Percentiles rank a stretch among this genome's conserved stretches.
phyloP scores from a whole-genome alignment of 140 eudicot genomes.

The Erigeron philadelphicus region DNA sequence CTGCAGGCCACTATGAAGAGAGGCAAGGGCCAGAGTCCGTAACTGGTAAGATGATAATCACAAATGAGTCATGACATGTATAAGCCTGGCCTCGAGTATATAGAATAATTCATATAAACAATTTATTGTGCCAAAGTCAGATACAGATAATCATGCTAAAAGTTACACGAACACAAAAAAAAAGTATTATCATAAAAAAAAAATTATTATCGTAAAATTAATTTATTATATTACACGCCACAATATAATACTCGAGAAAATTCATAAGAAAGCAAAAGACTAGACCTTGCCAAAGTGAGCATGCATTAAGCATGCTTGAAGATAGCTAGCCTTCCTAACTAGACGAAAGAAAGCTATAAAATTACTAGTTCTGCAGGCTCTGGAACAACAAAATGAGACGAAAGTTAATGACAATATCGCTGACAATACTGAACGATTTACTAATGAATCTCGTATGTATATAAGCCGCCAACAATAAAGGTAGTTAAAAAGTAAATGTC shows the following conservation, averaged over 20 bases:
- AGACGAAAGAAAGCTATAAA: conserved; percentile 86
- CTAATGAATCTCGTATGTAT: not conserved
- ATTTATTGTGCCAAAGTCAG: not conserved
- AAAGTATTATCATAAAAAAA: conserved; percentile 11
- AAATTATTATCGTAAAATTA: not conserved
- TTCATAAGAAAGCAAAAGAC: conserved; percentile 12
- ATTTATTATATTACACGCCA: not conserved
- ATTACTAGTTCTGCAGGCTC: conserved; percentile 91
- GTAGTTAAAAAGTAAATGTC: not conserved
- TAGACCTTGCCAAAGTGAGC: conserved; percentile 97
- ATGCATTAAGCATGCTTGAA: conserved; percentile 97
- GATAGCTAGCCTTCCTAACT: conserved; percentile 73
- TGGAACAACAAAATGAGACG: conserved; percentile 36
- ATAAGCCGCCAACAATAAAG: not conserved
- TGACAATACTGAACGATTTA: not conserved
- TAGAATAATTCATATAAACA: not conserved
- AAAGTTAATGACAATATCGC: conserved; percentile 10
- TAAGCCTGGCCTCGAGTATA: not conserved
- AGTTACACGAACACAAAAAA: not conserved
- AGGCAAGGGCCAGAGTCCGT: conserved; percentile 92
- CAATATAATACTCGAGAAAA: not conserved
- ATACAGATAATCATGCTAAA: conserved; percentile 1
- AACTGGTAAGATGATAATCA: conserved; percentile 48
- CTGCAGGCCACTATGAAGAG: conserved; percentile 81
- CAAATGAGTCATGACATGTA: conserved; percentile 5